These are phyloP conservation scores for Speleostelium caveatum DNA, from an alignment of 78 protist genomes.

Conservation along the genomic window DNA sequence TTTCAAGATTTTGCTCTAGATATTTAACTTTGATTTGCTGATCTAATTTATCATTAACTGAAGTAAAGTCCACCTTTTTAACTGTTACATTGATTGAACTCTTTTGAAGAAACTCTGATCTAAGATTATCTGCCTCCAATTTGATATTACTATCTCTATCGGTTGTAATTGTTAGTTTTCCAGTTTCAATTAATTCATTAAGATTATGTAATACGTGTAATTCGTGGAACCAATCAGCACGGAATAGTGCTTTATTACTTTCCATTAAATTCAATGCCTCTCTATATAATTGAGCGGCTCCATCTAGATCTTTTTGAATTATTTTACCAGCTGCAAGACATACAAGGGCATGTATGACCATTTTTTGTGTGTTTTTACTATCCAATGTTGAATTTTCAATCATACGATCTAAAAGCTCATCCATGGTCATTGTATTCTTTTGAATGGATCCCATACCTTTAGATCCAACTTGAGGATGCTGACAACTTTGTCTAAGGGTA, in stretches of 20 bases:
- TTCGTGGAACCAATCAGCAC: conserved; percentile 55
- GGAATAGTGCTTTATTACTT: neutral
- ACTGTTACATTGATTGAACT: neutral
- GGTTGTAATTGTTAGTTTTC: neutral
- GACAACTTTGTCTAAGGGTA: conserved; percentile 63
- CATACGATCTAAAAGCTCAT: conserved; percentile 38
- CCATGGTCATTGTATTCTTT: conserved; percentile 80
- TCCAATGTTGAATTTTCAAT: conserved; percentile 73
- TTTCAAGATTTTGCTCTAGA: neutral
- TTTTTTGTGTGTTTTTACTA: conserved; percentile 18
- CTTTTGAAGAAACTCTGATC: neutral
- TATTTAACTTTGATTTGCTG: neutral
- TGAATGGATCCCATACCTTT: conserved; percentile 13
- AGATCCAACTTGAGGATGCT: conserved; percentile 76
- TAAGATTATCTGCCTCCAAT: conserved; percentile 21
- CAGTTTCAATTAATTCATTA: neutral
- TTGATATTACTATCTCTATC: neutral
- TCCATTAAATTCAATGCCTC: conserved; percentile 18
- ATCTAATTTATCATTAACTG: neutral
- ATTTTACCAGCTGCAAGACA: conserved; percentile 74
- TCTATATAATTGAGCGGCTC: conserved; percentile 12
- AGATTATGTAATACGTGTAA: conserved; percentile 47
- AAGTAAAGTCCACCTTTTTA: neutral
- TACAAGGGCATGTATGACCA: conserved; percentile 16
- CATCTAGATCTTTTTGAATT: conserved; percentile 14